Conservation (phyloP, 345 rosid genomes). For the Aquilaria yunnanensis region DNA sequence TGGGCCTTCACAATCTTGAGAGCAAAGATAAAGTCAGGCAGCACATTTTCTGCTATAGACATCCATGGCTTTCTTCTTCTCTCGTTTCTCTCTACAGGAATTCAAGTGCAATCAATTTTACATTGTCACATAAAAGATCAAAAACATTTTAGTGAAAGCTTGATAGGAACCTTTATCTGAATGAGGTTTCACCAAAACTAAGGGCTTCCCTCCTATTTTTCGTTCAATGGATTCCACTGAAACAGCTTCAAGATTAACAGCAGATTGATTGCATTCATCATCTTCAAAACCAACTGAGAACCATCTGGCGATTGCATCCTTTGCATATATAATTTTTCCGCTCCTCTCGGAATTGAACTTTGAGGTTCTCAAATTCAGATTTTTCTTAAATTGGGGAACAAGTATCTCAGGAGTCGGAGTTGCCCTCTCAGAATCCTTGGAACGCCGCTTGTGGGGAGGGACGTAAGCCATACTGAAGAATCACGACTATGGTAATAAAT, state of each 20-base stretch:
- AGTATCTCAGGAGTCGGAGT: slow-evolving; percentile 28
- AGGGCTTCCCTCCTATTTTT: slow-evolving; percentile 25
- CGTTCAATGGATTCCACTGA: slow-evolving; percentile 24
- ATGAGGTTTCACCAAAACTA: slow-evolving; percentile 27
- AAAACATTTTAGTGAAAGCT: background rate
- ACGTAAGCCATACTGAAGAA: slow-evolving; percentile 43
- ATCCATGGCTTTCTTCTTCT: slow-evolving; percentile 27
- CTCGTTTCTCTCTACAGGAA: slow-evolving; percentile 16
- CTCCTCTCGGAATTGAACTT: slow-evolving; percentile 5
- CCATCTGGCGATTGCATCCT: slow-evolving; percentile 33
- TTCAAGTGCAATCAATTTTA: background rate
- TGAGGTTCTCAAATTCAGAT: slow-evolving; percentile 14
- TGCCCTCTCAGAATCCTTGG: slow-evolving; percentile 20
- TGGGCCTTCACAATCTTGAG: slow-evolving; percentile 26
- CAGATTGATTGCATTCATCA: slow-evolving; percentile 25
- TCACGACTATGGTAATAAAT: no score
- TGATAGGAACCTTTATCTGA: slow-evolving; percentile 21
- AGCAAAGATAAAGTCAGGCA: slow-evolving; percentile 37
- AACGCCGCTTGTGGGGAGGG: slow-evolving; percentile 59
- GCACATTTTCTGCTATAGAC: slow-evolving; percentile 36
- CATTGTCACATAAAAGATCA: background rate
- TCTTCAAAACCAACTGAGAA: slow-evolving; percentile 39
- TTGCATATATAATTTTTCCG: slow-evolving; percentile 32
- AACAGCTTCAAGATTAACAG: slow-evolving; percentile 26
- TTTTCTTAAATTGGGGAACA: slow-evolving; percentile 25